These are phyloP conservation scores for Fragaria iinumae DNA, from an alignment of 306 rosid species.

Conservation along the genomic window DNA sequence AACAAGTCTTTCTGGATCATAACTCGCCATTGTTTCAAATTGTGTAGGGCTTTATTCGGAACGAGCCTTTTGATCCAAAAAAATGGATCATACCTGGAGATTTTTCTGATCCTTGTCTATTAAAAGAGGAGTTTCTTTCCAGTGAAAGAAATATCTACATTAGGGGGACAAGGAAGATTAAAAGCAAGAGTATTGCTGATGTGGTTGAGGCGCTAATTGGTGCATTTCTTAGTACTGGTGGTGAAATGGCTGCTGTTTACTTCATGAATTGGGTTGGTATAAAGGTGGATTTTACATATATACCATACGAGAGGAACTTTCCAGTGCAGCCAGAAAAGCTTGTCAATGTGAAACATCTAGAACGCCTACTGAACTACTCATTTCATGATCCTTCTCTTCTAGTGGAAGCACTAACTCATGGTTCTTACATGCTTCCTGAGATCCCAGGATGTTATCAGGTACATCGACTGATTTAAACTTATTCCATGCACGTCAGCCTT, in stretches of 20 bases:
- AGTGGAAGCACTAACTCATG: slow-evolving; percentile 88
- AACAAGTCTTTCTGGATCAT: not conserved
- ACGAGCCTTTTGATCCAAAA: slow-evolving; percentile 59
- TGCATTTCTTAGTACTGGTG: slow-evolving; percentile 70
- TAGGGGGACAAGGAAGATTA: slow-evolving; percentile 45
- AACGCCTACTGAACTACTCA: slow-evolving; percentile 54
- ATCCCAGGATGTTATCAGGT: slow-evolving; percentile 91
- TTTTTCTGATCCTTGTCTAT: slow-evolving; percentile 18
- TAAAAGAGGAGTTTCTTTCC: slow-evolving; percentile 37
- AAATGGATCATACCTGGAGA: slow-evolving; percentile 69
- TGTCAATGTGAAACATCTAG: slow-evolving; percentile 46
- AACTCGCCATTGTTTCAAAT: slow-evolving; percentile 14
- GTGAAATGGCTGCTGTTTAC: slow-evolving; percentile 59
- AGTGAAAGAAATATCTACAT: slow-evolving; percentile 32
- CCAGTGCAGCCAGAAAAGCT: slow-evolving; percentile 35
- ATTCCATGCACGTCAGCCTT: not conserved
- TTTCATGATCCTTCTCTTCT: slow-evolving; percentile 58
- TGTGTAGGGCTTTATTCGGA: slow-evolving; percentile 76
- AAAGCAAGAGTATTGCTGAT: slow-evolving; percentile 63
- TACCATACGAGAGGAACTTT: slow-evolving; percentile 43
- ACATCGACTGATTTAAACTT: not conserved
- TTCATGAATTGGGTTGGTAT: slow-evolving; percentile 80
- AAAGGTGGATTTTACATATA: slow-evolving; percentile 44
- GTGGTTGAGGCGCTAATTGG: slow-evolving; percentile 94
- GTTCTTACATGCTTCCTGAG: slow-evolving; percentile 86